Percentiles rank a stretch among this genome's conserved stretches.
These are phyloP conservation scores for Saccharomycopsis hybrid DNA, from an alignment of 1,139 yeast species.

Conservation along the genomic window DNA sequence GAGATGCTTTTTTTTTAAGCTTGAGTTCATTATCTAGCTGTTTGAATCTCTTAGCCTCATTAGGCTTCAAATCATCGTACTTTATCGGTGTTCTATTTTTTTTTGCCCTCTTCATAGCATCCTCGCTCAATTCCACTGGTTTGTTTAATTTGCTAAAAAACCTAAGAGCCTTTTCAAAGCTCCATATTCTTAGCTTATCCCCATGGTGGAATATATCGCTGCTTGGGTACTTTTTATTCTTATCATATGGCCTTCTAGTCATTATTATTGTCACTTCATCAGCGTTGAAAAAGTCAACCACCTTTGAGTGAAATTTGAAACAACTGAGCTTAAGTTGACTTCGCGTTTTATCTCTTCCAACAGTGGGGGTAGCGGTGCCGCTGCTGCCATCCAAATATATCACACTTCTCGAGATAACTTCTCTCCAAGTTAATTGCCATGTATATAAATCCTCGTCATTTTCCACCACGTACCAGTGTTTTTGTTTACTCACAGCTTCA, in stretches of 20 bases:
- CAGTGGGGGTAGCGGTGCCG: neutral
- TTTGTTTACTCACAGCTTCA: too few relatives aligned
- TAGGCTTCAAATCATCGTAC: constrained; percentile 10
- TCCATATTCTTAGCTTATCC: constrained; percentile 18
- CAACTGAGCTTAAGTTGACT: constrained; percentile 14
- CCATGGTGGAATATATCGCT: constrained; percentile 16
- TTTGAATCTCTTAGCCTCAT: constrained; percentile 11
- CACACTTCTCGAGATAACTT: constrained; percentile 13
- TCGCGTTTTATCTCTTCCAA: constrained; percentile 13
- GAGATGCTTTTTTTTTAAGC: constrained; percentile 3
- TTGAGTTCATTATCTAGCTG: constrained; percentile 1
- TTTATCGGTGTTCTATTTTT: neutral
- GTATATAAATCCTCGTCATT: constrained; percentile 8
- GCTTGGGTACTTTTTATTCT: constrained; percentile 8
- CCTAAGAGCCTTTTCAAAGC: constrained; percentile 18
- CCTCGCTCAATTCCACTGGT: constrained; percentile 2
- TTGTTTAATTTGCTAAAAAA: constrained; percentile 12
- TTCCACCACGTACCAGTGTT: too few relatives aligned
- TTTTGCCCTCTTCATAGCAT: neutral
- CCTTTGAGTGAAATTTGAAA: constrained; percentile 17
- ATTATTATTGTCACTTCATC: constrained; percentile 20
- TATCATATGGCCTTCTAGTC: constrained; percentile 12
- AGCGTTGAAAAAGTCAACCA: constrained; percentile 20
- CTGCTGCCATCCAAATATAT: constrained; percentile 17
- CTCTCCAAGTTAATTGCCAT: constrained; percentile 20